A percentile compares a stretch with the other conserved stretches of the same genome.
Conservation (phyloP, 1,284 basidiomycete genomes). For the Paramarasmius palmivorus region DNA sequence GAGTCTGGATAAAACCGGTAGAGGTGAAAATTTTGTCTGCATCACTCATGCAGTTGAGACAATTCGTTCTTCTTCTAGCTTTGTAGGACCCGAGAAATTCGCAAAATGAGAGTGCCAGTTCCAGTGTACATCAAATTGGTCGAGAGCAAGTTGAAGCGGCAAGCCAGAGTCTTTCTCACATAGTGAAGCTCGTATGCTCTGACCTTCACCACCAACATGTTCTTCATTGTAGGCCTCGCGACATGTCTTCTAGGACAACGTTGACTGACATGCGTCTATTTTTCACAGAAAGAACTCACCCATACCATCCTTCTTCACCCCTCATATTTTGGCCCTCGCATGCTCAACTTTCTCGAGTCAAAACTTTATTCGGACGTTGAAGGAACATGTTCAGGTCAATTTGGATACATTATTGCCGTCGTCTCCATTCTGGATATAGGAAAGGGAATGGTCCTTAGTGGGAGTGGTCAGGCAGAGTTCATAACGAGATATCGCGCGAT, state of each 20-base stretch:
- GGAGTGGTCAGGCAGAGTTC: slow-evolving; percentile 94
- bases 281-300: slow-evolving; percentile 83
- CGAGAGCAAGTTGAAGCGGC: background rate
- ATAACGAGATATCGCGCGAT: slow-evolving; percentile 89
- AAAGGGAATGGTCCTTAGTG: slow-evolving; percentile 88
- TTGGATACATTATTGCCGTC: slow-evolving; percentile 98
- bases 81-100: too few relatives aligned
- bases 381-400: slow-evolving; percentile 94
- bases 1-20: too few relatives aligned
- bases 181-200: background rate
- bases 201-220: slow-evolving; percentile 46
- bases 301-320: slow-evolving; percentile 97
- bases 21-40: too few relatives aligned
- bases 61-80: too few relatives aligned
- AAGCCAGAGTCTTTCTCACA: too few relatives aligned
- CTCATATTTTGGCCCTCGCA: slow-evolving; percentile 96
- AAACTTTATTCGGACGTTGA: slow-evolving; percentile 97
- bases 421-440: slow-evolving; percentile 88
- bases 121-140: background rate
- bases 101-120: background rate
- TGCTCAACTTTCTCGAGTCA: slow-evolving; percentile 89
- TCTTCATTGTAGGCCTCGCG: slow-evolving; percentile 68
- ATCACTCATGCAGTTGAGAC: too few relatives aligned
- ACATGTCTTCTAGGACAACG: background rate
- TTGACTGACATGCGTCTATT: slow-evolving; percentile 6